Percentiles rank a stretch among this genome's conserved stretches.
Evolutionary conservation across 2,329 filamentous ascomycete genomes (phyloP).

Genomic region (Geoglossum cookeanum): DNA sequence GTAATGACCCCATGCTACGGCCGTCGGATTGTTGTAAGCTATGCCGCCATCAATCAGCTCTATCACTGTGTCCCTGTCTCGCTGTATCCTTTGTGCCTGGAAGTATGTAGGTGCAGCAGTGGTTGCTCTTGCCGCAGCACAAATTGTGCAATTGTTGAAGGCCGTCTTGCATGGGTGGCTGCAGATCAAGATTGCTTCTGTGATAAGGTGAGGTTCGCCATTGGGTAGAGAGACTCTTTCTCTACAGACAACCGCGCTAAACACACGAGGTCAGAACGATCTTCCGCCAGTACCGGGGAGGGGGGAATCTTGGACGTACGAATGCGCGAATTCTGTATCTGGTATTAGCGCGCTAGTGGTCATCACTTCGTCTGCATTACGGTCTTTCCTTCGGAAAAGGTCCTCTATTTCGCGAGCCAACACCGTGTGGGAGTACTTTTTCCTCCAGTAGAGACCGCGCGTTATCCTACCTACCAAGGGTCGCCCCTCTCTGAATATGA

Average conservation of each 20-base stretch:
- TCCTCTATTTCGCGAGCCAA: background rate
- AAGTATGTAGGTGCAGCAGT: background rate
- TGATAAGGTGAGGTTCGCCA: background rate
- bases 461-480: background rate
- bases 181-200: background rate
- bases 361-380: background rate
- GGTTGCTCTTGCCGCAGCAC: background rate
- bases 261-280: background rate
- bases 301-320: background rate
- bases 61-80: background rate
- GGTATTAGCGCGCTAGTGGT: background rate
- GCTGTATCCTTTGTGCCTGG: background rate
- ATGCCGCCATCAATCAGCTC: background rate
- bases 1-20: background rate
- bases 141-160: background rate
- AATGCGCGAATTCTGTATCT: background rate
- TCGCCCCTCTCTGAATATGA: conserved; percentile 5
- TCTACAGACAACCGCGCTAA: background rate
- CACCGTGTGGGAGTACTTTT: background rate
- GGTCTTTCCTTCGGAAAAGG: background rate
- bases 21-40: background rate
- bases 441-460: background rate
- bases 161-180: background rate
- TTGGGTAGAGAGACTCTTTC: background rate
- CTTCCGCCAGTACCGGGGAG: background rate